phyloP scores from a whole-genome alignment of 1,284 basidiomycete species.

The Puccinia horiana region DNA sequence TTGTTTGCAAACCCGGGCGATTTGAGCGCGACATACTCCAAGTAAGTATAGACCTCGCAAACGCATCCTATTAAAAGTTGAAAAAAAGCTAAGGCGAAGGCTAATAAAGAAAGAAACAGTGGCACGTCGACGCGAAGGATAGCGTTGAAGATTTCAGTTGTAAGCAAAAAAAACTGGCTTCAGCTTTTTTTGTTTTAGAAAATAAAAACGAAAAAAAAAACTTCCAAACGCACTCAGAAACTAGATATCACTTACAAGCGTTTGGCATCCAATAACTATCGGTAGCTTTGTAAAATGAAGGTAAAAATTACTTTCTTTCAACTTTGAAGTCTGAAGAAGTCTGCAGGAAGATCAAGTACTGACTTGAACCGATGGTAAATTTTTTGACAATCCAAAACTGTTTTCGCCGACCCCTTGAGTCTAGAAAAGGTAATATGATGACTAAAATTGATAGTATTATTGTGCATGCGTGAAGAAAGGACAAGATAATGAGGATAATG shows the following conservation, averaged over 20 bases:
- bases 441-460: constrained; percentile 30
- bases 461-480: constrained; percentile 47
- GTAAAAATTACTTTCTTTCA: not conserved
- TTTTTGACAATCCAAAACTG: constrained; percentile 40
- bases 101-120: not conserved
- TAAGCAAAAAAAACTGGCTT: not conserved
- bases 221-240: not conserved
- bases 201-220: not conserved
- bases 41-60: constrained; percentile 47
- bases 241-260: constrained; percentile 16
- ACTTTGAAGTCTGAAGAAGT: not conserved
- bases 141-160: not conserved
- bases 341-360: constrained; percentile 10
- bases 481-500: constrained; percentile 30
- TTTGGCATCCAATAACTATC: constrained; percentile 46
- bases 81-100: constrained; percentile 37
- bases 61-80: constrained; percentile 45
- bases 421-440: constrained; percentile 35
- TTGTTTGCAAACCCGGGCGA: constrained; percentile 40
- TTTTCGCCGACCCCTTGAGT: not conserved
- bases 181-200: not conserved
- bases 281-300: constrained; percentile 5
- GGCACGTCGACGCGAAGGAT: not conserved
- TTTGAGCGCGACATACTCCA: constrained; percentile 32
- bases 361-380: constrained; percentile 33